phyloP scores from a whole-genome alignment of 2,329 filamentous ascomycete genomes.

The Pestalotiopsis sp. region DNA sequence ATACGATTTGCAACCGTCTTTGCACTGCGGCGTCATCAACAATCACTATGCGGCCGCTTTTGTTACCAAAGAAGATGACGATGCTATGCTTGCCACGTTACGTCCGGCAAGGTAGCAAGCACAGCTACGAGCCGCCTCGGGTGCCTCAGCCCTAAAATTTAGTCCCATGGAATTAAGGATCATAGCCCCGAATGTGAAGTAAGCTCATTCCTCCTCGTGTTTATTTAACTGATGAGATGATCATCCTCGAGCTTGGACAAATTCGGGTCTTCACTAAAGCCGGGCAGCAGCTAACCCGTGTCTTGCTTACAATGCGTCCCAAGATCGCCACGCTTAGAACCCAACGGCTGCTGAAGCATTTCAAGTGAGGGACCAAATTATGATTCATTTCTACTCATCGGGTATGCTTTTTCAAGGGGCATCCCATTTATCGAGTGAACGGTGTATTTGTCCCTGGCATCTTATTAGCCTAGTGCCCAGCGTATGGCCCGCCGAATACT shows the following conservation, averaged over 20 bases:
- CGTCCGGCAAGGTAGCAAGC: not conserved
- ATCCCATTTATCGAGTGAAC: too few species aligned
- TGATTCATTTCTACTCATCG: too few species aligned
- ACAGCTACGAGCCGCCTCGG: not conserved
- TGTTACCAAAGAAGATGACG: not conserved
- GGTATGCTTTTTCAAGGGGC: too few species aligned
- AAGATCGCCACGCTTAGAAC: too few species aligned
- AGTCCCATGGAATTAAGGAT: not conserved
- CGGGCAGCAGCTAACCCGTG: not conserved
- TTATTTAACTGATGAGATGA: not conserved
- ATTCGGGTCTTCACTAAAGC: not conserved
- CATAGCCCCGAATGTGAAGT: not conserved
- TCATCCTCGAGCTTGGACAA: not conserved
- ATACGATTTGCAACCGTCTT: not conserved
- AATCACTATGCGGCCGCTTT: not conserved
- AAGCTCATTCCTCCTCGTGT: not conserved
- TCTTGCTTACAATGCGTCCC: too few species aligned
- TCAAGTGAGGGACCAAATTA: too few species aligned
- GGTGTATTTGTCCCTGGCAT: too few species aligned
- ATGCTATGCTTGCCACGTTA: not conserved
- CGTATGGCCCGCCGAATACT: too few species aligned
- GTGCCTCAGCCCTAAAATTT: not conserved
- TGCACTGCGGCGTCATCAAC: not conserved
- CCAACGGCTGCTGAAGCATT: too few species aligned
- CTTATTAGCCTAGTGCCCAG: too few species aligned